Conservation (phyloP, 1,284 basidiomycete species). For the Cutaneotrichosporon sp. region DNA sequence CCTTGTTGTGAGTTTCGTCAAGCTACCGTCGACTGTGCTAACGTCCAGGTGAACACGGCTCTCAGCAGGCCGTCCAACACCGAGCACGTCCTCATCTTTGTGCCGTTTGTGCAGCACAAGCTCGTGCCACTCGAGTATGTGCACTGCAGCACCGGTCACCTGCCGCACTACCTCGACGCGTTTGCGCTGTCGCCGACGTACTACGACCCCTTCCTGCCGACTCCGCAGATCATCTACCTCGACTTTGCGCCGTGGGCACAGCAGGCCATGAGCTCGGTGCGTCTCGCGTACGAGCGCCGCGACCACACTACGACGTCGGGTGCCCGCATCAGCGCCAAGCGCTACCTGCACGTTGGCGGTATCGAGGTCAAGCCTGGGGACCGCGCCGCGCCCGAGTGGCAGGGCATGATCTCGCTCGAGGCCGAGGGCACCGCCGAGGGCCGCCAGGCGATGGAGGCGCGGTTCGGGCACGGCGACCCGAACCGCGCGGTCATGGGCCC, state of each 20-base stretch:
- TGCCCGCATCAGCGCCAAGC: conserved; percentile 49
- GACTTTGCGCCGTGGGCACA: conserved; percentile 48
- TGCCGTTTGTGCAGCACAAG: conserved; percentile 45
- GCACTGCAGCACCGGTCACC: conserved; percentile 40
- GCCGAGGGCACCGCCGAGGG: conserved; percentile 54
- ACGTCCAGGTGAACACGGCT: conserved; percentile 44
- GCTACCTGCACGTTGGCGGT: conserved; percentile 54
- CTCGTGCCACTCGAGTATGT: conserved; percentile 51
- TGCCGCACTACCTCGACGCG: conserved; percentile 49
- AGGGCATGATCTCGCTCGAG: conserved; percentile 51
- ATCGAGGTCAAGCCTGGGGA: conserved; percentile 40
- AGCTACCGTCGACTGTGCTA: conserved; percentile 10
- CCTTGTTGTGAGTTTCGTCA: conserved; percentile 38
- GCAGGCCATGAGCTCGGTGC: conserved; percentile 39
- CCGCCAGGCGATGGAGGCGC: conserved; percentile 37
- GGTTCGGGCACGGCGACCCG: conserved; percentile 37
- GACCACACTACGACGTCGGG: conserved; percentile 51
- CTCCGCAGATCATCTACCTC: conserved; percentile 51
- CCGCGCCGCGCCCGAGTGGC: conserved; percentile 44
- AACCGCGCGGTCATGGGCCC: conserved; percentile 34
- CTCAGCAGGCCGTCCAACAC: conserved; percentile 39
- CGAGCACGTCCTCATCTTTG: conserved; percentile 46
- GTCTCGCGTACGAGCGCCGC: conserved; percentile 51
- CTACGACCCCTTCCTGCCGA: conserved; percentile 51
- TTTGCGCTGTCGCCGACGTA: conserved; percentile 53